Base-by-base conservation (phyloP, 2,329 filamentous ascomycete genomes). In the Aspergillus neotritici region DNA sequence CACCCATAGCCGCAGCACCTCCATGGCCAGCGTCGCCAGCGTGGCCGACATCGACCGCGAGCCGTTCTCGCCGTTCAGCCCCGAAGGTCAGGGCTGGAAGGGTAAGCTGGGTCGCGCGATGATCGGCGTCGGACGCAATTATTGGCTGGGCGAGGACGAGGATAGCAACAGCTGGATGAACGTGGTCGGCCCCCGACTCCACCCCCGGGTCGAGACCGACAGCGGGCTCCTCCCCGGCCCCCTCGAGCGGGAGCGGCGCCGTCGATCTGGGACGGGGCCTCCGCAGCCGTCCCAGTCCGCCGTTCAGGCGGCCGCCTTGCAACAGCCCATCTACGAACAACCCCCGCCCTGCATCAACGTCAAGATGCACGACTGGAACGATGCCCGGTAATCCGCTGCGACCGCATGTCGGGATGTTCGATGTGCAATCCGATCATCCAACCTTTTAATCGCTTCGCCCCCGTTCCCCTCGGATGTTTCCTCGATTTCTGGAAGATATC, bases 21-120 rank as follows among this genome's bases (percentile, higher is more conserved):
- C 71, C 9, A 64, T 70, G 7, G 72, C 72, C 51, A 73, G 67
- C 11, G 67, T 71, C n/a, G 72, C 71, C 52, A 73, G 67, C 38
- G 63, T 69, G 5, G 57, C 70, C 3, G 67, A 68, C 4, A 62
- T 70, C 30, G 72, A 70, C 29, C 77, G 81, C 49, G 81, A 87
- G 68, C 73, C 87, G 0, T 95, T 95, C 66, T 77, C 79, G 0
- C 68, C 72, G 28, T 80, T 79, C 40, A 78, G 80, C 34, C 80
- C 83, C n/a, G 82, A 87, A 43, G 87, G 88, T 9, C 76, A 84
- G 49, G 89, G 89, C 13, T 89, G 86, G 79, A 78, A 77, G 63
- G 90, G 89, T 29, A 82, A 80, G 56, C 59, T 94, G 9, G 90
- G 89, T n/a, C 77, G 90, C 40, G 61, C 78, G 28, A 86, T 96